phyloP scores from a whole-genome alignment of 2,329 filamentous ascomycete genomes.

The Cercospora beticola region DNA sequence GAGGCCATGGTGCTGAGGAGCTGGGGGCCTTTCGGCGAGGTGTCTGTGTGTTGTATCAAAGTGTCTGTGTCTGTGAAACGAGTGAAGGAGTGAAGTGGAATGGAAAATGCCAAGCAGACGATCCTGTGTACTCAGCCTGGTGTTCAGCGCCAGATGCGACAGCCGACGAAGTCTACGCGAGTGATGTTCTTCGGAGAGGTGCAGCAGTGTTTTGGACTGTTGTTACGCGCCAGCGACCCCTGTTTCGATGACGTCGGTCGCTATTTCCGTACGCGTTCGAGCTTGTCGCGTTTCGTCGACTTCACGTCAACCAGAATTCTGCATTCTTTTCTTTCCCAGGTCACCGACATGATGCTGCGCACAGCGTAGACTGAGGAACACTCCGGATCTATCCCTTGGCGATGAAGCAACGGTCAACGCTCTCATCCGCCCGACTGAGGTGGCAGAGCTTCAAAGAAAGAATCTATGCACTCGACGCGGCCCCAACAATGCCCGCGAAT shows the following conservation, averaged over 20 bases:
- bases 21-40: background rate
- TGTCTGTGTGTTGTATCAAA: background rate
- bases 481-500: too few species aligned
- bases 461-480: too few species aligned
- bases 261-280: background rate
- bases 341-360: too few species aligned
- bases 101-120: background rate
- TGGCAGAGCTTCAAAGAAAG: too few species aligned
- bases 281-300: background rate
- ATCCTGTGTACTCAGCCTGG: constrained; percentile 1
- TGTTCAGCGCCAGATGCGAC: background rate
- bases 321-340: too few species aligned
- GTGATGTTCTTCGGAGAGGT: background rate
- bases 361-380: too few species aligned
- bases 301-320: background rate
- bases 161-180: constrained; percentile 1
- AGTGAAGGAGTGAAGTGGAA: background rate
- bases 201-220: background rate
- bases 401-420: too few species aligned
- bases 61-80: background rate
- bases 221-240: background rate
- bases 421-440: too few species aligned
- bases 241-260: background rate
- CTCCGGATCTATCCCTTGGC: too few species aligned
- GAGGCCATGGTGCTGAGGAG: constrained; percentile 13